Evolutionary conservation across 1,284 basidiomycete species (phyloP).

Genomic region (Phellopilus nigrolimitatus): DNA sequence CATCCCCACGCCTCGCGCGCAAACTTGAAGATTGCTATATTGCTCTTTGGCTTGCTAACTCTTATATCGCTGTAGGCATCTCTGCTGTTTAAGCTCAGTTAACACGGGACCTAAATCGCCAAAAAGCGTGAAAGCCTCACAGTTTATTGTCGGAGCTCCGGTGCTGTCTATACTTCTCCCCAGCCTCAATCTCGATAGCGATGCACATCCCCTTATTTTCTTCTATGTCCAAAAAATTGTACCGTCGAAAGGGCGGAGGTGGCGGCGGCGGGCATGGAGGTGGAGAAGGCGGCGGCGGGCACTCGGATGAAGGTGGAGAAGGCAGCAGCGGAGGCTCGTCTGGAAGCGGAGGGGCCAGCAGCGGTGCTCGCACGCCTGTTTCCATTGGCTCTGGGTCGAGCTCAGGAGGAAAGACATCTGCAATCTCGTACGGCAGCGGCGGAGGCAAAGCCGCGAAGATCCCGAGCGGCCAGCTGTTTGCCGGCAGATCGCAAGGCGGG

Average conservation of each 20-base stretch:
- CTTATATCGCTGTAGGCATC: no score
- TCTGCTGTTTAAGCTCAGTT: no score
- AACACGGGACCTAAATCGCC: no score
- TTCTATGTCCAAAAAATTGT: background rate
- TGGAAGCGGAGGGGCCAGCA: slow-evolving; percentile 25
- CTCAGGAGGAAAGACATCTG: slow-evolving; percentile 8
- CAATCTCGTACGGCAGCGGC: slow-evolving; percentile 34
- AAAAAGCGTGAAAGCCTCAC: no score
- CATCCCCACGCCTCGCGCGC: no score
- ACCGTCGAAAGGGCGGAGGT: slow-evolving; percentile 28
- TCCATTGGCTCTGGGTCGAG: slow-evolving; percentile 19
- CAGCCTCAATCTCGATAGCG: background rate
- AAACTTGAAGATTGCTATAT: no score
- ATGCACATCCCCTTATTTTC: slow-evolving; percentile 35
- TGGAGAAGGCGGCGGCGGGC: slow-evolving; percentile 22
- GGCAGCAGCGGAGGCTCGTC: slow-evolving; percentile 25
- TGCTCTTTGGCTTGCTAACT: no score
- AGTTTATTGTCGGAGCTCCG: no score
- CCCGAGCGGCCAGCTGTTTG: slow-evolving; percentile 37
- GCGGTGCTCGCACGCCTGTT: slow-evolving; percentile 15
- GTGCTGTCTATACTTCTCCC: background rate
- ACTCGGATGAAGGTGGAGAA: slow-evolving; percentile 25
- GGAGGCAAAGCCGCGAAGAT: slow-evolving; percentile 33
- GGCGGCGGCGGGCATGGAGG: slow-evolving; percentile 22
- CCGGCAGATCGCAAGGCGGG: slow-evolving; percentile 39